phyloP scores from a whole-genome alignment of 139 green algal genomes.

The Coccomyxa sp. region DNA sequence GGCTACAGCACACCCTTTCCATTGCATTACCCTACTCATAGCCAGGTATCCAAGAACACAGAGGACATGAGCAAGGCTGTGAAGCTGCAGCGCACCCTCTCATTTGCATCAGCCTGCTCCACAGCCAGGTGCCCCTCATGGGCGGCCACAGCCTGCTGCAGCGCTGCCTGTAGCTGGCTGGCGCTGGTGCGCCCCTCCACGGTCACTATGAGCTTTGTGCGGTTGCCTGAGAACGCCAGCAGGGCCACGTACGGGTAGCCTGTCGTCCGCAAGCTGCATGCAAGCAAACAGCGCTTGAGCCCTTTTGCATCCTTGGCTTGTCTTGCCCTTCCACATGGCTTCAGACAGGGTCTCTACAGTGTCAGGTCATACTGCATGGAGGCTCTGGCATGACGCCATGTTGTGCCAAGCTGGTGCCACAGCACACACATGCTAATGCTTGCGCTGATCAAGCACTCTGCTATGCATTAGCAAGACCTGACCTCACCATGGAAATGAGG shows the following conservation, averaged over 20 bases:
- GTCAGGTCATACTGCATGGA: no score
- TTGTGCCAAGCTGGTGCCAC: no score
- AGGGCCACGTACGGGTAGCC: slow-evolving; percentile 64
- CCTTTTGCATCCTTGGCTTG: background rate
- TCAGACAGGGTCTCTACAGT: no score
- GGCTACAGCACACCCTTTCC: no score
- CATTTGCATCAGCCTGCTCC: slow-evolving; percentile 51
- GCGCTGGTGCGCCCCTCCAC: slow-evolving; percentile 28
- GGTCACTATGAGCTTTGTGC: slow-evolving; percentile 45
- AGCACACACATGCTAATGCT: no score
- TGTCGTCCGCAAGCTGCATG: slow-evolving; percentile 41
- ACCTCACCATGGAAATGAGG: no score
- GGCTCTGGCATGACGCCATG: no score
- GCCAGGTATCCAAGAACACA: no score
- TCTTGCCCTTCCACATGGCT: background rate
- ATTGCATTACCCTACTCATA: no score
- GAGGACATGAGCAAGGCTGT: no score
- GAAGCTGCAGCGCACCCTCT: slow-evolving; percentile 46
- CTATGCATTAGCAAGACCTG: no score
- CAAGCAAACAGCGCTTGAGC: slow-evolving; percentile 15
- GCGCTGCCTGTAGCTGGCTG: slow-evolving; percentile 17
- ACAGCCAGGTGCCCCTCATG: slow-evolving; percentile 52
- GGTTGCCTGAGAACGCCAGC: slow-evolving; percentile 49
- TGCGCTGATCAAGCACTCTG: no score
- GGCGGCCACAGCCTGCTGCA: slow-evolving; percentile 38